Conservation (phyloP, 225 moss, liverwort and hornwort genomes). For the Climacium dendroides region DNA sequence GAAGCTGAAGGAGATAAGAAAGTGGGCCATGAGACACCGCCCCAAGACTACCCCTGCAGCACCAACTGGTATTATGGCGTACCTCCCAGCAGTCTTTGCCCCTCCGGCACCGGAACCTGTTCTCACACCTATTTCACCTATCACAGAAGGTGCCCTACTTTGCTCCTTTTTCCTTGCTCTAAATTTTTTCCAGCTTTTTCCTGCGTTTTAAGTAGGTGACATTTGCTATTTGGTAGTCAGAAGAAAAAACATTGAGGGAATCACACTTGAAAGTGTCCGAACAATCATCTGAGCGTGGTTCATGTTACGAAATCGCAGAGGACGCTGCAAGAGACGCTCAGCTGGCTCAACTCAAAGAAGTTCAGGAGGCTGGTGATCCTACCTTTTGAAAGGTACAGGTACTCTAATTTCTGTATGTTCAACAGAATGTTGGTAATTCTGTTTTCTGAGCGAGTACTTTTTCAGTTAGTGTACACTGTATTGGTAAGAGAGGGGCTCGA, state of each 20-base stretch:
- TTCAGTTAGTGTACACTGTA: background rate
- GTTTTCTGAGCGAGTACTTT: background rate
- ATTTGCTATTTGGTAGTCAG: background rate
- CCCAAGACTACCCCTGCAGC: background rate
- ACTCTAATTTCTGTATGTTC: background rate
- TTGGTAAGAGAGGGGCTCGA: background rate
- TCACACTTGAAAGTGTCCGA: background rate
- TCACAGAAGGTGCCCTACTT: conserved; percentile 7
- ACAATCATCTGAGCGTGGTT: background rate
- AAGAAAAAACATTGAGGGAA: background rate
- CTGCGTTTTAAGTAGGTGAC: background rate
- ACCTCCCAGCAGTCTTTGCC: background rate
- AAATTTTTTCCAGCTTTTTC: background rate
- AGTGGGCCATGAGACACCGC: conserved; percentile 36
- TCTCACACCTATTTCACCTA: background rate
- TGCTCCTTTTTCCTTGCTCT: background rate
- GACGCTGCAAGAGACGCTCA: conserved; percentile 16
- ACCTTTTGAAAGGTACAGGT: background rate
- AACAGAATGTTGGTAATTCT: background rate
- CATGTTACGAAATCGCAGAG: conserved; percentile 5
- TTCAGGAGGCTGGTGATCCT: conserved; percentile 42
- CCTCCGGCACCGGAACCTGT: background rate
- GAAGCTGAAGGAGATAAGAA: conserved; percentile 24
- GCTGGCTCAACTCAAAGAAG: conserved; percentile 30
- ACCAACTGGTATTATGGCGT: conserved; percentile 1